A percentile compares a stretch with the other conserved stretches of the same genome.
These are phyloP conservation scores for Ganoderma meredithae DNA, from an alignment of 1,284 basidiomycete species.

Conservation along the genomic window DNA sequence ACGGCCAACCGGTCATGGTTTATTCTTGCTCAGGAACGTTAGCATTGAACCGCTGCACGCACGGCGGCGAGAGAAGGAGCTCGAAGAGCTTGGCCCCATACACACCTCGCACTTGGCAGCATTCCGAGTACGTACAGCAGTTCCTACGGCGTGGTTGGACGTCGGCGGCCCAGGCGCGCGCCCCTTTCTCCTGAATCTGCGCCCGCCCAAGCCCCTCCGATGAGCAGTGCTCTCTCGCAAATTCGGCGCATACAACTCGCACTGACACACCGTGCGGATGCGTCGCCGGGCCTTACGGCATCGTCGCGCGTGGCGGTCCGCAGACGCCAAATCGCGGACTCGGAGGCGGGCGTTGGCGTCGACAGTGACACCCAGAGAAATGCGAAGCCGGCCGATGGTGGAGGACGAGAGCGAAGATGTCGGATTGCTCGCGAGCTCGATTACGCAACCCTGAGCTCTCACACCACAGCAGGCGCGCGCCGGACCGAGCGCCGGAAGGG, in stretches of 20 bases:
- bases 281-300: neutral
- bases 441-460: neutral
- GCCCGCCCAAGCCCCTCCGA: neutral
- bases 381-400: constrained; percentile 5
- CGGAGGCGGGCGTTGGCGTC: no score
- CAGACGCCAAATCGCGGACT: neutral
- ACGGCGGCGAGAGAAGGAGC: no score
- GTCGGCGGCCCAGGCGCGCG: no score
- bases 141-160: no score
- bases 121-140: no score
- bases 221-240: neutral
- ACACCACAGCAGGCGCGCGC: neutral
- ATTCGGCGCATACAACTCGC: neutral
- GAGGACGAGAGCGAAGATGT: constrained; percentile 9
- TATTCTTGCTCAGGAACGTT: no score
- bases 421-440: constrained; percentile 6
- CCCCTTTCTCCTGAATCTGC: neutral
- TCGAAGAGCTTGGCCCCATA: no score
- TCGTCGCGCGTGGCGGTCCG: no score
- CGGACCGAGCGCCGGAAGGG: neutral
- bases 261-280: neutral
- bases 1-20: no score
- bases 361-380: no score
- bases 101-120: no score
- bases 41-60: no score